A percentile compares a stretch with the other conserved stretches of the same genome.
Conservation (phyloP, 371 early-diverging fungal species). For the Mucor velutinosus region DNA sequence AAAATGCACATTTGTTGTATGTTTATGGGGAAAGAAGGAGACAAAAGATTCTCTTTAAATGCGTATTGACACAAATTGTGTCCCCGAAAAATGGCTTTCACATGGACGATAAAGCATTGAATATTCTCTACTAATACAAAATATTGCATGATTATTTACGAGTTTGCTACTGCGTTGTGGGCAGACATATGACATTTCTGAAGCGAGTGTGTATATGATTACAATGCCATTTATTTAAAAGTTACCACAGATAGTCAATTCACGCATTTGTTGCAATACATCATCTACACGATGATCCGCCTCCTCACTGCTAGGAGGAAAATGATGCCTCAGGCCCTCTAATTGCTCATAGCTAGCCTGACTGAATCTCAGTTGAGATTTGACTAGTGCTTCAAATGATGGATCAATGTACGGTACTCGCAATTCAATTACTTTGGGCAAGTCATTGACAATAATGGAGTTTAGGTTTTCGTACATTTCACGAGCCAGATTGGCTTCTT, state of each 20-base stretch:
- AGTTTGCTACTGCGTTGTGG: not conserved
- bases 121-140: not conserved
- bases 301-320: constrained; percentile 56
- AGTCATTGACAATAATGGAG: constrained; percentile 76
- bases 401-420: constrained; percentile 91
- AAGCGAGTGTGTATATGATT: not conserved
- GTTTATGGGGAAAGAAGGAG: not conserved
- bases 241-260: constrained; percentile 85
- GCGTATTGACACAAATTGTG: not conserved
- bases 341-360: constrained; percentile 76
- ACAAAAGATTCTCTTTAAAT: not conserved
- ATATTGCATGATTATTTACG: not conserved
- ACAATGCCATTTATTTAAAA: constrained; percentile 26
- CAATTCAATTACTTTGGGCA: constrained; percentile 88
- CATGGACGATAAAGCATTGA: not conserved
- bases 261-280: constrained; percentile 87
- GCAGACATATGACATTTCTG: not conserved
- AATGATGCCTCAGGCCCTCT: constrained; percentile 51
- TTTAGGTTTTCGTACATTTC: constrained; percentile 85
- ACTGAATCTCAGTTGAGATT: constrained; percentile 84
- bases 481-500: constrained; percentile 74
- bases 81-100: not conserved
- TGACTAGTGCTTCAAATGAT: constrained; percentile 92
- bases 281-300: constrained; percentile 71
- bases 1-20: constrained; percentile 55